Conservation (phyloP, 495 filamentous ascomycete species). For the Jackrogersella minutella region DNA sequence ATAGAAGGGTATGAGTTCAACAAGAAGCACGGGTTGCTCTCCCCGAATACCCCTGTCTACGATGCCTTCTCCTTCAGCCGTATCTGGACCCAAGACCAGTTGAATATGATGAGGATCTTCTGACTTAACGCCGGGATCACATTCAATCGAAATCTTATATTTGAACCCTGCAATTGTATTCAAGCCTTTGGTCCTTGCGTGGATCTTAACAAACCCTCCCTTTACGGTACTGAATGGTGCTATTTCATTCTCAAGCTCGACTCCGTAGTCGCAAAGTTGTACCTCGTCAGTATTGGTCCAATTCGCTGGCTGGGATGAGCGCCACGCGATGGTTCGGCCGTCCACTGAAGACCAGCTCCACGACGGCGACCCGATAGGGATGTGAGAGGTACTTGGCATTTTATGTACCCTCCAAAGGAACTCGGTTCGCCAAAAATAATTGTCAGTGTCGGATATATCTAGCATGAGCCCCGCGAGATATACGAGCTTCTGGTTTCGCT, state of each 20-base stretch:
- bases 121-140: not conserved
- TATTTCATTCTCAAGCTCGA: slow-evolving; percentile 9
- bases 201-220: slow-evolving; percentile 17
- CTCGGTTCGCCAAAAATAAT: slow-evolving; percentile 23
- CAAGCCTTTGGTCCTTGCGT: not conserved
- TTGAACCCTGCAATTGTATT: not conserved
- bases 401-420: slow-evolving; percentile 22
- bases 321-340: slow-evolving; percentile 7
- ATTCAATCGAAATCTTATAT: not conserved
- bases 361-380: slow-evolving; percentile 7
- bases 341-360: slow-evolving; percentile 23
- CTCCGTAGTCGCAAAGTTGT: not conserved
- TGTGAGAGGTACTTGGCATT: not conserved
- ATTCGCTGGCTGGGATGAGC: not conserved
- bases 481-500: slow-evolving; percentile 16
- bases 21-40: not conserved
- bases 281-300: slow-evolving; percentile 2
- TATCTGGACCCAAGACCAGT: slow-evolving; percentile 13
- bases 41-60: not conserved
- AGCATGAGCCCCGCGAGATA: slow-evolving; percentile 34
- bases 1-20: slow-evolving; percentile 23
- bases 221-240: slow-evolving; percentile 24
- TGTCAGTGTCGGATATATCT: slow-evolving; percentile 9
- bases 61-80: not conserved
- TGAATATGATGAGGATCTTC: not conserved